phyloP scores from a whole-genome alignment of 2,329 filamentous ascomycete species.

The Nemania sp. region DNA sequence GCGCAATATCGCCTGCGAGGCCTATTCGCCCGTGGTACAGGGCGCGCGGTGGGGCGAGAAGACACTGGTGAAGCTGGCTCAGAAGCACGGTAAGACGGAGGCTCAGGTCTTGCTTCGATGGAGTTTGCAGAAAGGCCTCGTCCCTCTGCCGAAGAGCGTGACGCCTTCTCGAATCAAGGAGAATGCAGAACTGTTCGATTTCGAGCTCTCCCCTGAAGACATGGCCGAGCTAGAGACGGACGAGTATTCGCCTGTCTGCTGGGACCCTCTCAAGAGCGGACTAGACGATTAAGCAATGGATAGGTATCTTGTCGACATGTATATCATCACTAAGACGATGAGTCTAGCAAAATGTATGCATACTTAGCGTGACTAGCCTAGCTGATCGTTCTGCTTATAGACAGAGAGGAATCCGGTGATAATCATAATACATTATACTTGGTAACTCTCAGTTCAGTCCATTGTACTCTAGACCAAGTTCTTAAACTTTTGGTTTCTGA shows the following conservation, averaged over 20 bases:
- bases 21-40: constrained; percentile 70
- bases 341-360: neutral
- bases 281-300: constrained; percentile 56
- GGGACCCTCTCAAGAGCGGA: constrained; percentile 66
- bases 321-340: neutral
- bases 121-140: constrained; percentile 81
- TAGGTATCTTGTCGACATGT: neutral
- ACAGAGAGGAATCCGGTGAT: neutral
- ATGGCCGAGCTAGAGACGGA: constrained; percentile 62
- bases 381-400: neutral
- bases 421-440: neutral
- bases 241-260: constrained; percentile 66
- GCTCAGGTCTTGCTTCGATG: constrained; percentile 85
- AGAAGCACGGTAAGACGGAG: constrained; percentile 79
- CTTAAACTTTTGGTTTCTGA: neutral
- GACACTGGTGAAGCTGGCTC: constrained; percentile 71
- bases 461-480: neutral
- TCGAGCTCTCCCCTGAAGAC: constrained; percentile 66
- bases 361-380: neutral
- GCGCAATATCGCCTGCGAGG: constrained; percentile 71
- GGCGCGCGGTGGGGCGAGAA: constrained; percentile 79
- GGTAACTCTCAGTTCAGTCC: too few species aligned
- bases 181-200: constrained; percentile 69
- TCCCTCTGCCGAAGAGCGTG: constrained; percentile 80
- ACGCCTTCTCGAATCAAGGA: constrained; percentile 73